phyloP scores from a whole-genome alignment of 2,329 filamentous ascomycete species.

The Parastagonospora nodorum region DNA sequence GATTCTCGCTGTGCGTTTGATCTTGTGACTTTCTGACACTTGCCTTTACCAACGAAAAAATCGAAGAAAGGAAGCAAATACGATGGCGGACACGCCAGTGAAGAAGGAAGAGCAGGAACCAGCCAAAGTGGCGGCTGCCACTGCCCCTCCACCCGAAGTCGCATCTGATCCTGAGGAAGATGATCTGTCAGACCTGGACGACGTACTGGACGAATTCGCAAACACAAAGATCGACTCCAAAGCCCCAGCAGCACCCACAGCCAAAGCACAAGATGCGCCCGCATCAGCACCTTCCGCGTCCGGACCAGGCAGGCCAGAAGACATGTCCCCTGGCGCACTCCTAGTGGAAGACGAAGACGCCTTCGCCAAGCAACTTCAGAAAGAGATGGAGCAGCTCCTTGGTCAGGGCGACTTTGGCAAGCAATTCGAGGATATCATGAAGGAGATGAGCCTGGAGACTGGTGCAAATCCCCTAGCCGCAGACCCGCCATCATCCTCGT shows the following conservation, averaged over 20 bases:
- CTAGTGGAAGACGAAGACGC: constrained; percentile 61
- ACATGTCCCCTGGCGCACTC: constrained; percentile 35
- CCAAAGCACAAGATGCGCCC: constrained; percentile 43
- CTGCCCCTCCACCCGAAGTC: constrained; percentile 37
- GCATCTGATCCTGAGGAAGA: constrained; percentile 91
- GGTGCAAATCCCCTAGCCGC: constrained; percentile 24
- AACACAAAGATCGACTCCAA: constrained; percentile 63
- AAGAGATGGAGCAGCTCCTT: constrained; percentile 84
- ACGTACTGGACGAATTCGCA: constrained; percentile 92
- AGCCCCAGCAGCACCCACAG: constrained; percentile 34
- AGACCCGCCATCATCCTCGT: constrained; percentile 27
- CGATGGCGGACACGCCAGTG: constrained; percentile 31
- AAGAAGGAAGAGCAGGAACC: constrained; percentile 21
- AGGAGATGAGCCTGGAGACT: constrained; percentile 62
- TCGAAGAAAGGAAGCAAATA: neutral
- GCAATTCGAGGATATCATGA: constrained; percentile 79
- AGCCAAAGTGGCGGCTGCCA: constrained; percentile 10
- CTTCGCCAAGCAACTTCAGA: constrained; percentile 84
- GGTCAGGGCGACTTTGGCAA: constrained; percentile 75
- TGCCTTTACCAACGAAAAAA: neutral
- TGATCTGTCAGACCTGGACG: constrained; percentile 89
- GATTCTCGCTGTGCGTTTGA: neutral
- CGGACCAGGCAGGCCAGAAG: constrained; percentile 45
- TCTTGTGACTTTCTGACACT: neutral
- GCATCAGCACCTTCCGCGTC: constrained; percentile 37